Conservation (phyloP, 805 yeast genomes). For the Yarrowia sp. region DNA sequence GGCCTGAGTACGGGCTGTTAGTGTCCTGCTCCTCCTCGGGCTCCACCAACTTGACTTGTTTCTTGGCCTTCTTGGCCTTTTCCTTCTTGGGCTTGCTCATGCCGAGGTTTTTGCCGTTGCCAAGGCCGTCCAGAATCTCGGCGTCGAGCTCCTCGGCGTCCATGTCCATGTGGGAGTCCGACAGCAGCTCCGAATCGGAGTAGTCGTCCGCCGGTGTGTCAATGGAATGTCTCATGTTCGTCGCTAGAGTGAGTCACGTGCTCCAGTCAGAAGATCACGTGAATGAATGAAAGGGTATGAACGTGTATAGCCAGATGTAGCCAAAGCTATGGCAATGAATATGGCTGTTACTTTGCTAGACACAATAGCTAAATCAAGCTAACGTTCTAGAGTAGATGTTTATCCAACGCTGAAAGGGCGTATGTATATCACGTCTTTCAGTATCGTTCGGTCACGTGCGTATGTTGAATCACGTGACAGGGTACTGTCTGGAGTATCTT, state of each 20-base stretch:
- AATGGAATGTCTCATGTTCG: conserved; percentile 16
- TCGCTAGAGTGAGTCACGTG: background rate
- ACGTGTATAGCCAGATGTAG: no score
- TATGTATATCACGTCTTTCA: no score
- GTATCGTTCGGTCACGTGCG: no score
- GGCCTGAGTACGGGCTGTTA: background rate
- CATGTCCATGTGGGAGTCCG: conserved; percentile 19
- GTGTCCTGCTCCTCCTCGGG: background rate
- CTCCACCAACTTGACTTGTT: background rate
- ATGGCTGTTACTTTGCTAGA: no score
- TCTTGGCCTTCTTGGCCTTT: background rate
- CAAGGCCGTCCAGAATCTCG: conserved; percentile 21
- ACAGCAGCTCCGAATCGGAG: conserved; percentile 25
- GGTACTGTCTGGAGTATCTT: no score
- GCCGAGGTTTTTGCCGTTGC: conserved; percentile 22
- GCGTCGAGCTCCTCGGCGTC: conserved; percentile 32
- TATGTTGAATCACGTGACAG: background rate
- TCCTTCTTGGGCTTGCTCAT: conserved; percentile 2
- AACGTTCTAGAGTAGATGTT: no score
- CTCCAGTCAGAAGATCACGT: background rate
- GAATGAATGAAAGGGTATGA: conserved; percentile 4
- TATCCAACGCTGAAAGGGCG: no score
- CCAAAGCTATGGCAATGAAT: no score
- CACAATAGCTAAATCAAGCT: no score
- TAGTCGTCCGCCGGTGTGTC: conserved; percentile 27